A percentile compares a stretch with the other conserved stretches of the same genome.
phyloP scores from a whole-genome alignment of 169 alveolate species.

The Eimeria praecox region DNA sequence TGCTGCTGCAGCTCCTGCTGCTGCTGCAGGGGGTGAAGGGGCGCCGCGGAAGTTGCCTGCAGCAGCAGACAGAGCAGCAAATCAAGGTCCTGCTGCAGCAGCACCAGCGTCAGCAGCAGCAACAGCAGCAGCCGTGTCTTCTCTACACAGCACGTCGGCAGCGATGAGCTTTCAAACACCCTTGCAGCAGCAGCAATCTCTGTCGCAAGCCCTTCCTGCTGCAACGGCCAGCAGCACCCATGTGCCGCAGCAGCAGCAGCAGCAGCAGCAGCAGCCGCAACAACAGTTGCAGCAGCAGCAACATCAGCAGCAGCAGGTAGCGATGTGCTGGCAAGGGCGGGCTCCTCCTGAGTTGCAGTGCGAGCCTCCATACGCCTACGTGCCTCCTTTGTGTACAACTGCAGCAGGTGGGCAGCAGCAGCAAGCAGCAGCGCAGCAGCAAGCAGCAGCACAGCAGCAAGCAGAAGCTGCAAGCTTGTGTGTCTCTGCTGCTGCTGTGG shows the following conservation, averaged over 20 bases:
- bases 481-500: slow-evolving; percentile 50
- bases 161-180: neutral
- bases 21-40: neutral
- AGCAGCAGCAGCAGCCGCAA: neutral
- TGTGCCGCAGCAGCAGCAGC: neutral
- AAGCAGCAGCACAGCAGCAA: slow-evolving; percentile 55
- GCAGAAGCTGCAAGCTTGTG: slow-evolving; percentile 46
- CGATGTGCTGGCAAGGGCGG: slow-evolving; percentile 12
- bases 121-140: slow-evolving; percentile 37
- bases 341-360: slow-evolving; percentile 70
- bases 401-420: slow-evolving; percentile 51
- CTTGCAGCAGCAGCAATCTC: slow-evolving; percentile 2
- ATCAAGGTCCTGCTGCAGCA: slow-evolving; percentile 8
- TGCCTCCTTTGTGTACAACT: neutral
- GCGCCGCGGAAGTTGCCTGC: neutral
- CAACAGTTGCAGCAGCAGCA: slow-evolving; percentile 46
- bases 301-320: slow-evolving; percentile 25
- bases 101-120: slow-evolving; percentile 1
- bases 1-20: slow-evolving; percentile 22
- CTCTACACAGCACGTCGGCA: neutral
- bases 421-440: slow-evolving; percentile 40
- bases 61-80: slow-evolving; percentile 40
- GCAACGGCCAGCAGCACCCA: neutral
- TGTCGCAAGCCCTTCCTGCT: neutral
- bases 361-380: slow-evolving; percentile 54